Evolutionary conservation across 2,329 filamentous ascomycete genomes (phyloP).

Genomic region (Hymenoscyphus fructigenus): DNA sequence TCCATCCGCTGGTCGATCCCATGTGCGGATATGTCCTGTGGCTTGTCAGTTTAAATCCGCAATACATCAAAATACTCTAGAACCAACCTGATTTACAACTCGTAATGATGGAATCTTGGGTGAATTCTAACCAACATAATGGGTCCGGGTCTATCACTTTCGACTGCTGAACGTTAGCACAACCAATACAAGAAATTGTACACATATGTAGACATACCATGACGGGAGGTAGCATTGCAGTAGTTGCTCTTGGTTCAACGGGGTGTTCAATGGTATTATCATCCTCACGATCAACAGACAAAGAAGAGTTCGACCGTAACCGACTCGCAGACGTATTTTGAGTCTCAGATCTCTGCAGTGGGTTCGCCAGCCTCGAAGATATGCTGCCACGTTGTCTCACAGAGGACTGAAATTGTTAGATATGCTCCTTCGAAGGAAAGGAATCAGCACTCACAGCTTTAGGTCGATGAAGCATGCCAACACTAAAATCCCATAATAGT

Average conservation of each 20-base stretch:
- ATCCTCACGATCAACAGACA: constrained; percentile 54
- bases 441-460: constrained; percentile 62
- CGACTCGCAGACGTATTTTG: constrained; percentile 59
- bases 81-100: constrained; percentile 83
- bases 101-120: constrained; percentile 88
- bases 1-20: constrained; percentile 28
- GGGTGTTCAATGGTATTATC: constrained; percentile 68
- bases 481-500: constrained; percentile 95
- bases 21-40: constrained; percentile 32
- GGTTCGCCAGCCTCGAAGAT: constrained; percentile 49
- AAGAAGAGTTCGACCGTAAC: constrained; percentile 69
- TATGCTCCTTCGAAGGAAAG: constrained; percentile 20
- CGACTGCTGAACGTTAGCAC: constrained; percentile 50
- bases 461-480: constrained; percentile 91
- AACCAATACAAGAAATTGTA: constrained; percentile 15
- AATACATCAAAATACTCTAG: neutral
- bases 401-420: constrained; percentile 44
- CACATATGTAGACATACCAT: constrained; percentile 56
- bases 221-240: constrained; percentile 85
- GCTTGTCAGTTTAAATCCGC: neutral
- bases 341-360: constrained; percentile 59
- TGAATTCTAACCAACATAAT: constrained; percentile 88
- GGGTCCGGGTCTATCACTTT: constrained; percentile 86
- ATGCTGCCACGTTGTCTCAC: constrained; percentile 50
- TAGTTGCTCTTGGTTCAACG: constrained; percentile 80